Base-by-base conservation (phyloP, 139 green algal genomes). In the Mesotaenium endlicherianum region DNA sequence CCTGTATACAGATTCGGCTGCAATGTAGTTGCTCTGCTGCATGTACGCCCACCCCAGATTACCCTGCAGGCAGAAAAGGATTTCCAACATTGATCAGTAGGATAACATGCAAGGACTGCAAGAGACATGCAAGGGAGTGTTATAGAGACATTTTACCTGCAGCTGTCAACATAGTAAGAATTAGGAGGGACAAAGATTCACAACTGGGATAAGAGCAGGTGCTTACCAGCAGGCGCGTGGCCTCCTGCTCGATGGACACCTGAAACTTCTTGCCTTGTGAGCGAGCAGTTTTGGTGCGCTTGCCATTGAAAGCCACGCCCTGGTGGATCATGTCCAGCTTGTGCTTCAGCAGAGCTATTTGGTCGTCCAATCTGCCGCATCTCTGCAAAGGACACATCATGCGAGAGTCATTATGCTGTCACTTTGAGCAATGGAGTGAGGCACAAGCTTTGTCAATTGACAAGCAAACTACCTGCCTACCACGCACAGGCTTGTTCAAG, bases 31-130 rank as follows among this genome's bases (percentile, higher is more conserved):
- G 6, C 31, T 44, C 78, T 76, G 83, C 68, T 88, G 78, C 83
- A 88, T 88, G 77, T 88, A 88, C n/a, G 83, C 83, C 83, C 83
- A 88, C 31, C 83, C 83, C n/a, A 88, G 77, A n/a, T 88, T 88
- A 0, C 83, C 83, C 81, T 87, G 81, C 3, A 72, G 5, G 43
- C 6, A 36, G 43, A 72, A 40, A 6, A 72, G 43, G 43, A 64
- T 20, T 64, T 34, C 53, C 20, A 64, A 26, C 53, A 26, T 64
- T 26, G 26, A 64, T 34, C 53, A 64, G n/a, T n/a, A n/a, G n/a
- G n/a, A n/a, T n/a, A n/a, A n/a, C n/a, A n/a, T n/a, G n/a, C n/a
- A n/a, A n/a, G n/a, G n/a, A n/a, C n/a, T n/a, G n/a, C n/a, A n/a
- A n/a, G n/a, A n/a, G n/a, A n/a, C n/a, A n/a, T n/a, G n/a, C n/a